These are phyloP conservation scores for Entamoeba invadens DNA, from an alignment of 208 protist species.

Conservation along the genomic window DNA sequence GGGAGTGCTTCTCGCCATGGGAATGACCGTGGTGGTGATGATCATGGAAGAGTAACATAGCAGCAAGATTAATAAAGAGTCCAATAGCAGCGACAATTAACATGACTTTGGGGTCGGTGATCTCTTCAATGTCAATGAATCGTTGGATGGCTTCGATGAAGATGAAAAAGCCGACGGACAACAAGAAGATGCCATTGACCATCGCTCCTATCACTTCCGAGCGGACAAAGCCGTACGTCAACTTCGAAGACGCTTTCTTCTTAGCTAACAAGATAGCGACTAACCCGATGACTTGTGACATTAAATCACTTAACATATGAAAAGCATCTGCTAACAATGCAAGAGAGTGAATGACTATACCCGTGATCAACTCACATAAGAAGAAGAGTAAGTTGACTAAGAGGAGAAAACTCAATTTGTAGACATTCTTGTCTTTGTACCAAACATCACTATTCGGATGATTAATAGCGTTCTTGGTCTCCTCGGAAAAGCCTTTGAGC, in stretches of 20 bases:
- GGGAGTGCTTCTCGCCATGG: conserved; percentile 28
- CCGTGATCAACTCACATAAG: conserved; percentile 1
- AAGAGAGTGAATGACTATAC: conserved; percentile 2
- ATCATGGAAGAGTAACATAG: background rate
- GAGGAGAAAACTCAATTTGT: background rate
- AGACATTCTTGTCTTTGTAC: background rate
- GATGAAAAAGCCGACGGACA: background rate
- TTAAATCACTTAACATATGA: conserved; percentile 12
- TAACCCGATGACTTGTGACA: conserved; percentile 3
- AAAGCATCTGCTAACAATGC: conserved; percentile 14
- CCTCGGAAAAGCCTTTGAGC: background rate
- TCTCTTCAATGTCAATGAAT: conserved; percentile 12
- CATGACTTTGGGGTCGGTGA: conserved; percentile 7
- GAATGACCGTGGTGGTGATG: conserved; percentile 33
- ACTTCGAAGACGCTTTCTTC: background rate
- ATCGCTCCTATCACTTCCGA: conserved; percentile 14
- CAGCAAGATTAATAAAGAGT: conserved; percentile 20
- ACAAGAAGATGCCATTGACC: background rate
- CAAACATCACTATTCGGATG: background rate
- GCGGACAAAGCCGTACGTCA: conserved; percentile 9
- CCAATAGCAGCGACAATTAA: conserved; percentile 19
- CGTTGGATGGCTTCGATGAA: conserved; percentile 10
- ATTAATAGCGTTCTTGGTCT: background rate
- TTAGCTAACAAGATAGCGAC: background rate
- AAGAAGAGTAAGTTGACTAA: background rate